Conservation (phyloP, 2,329 filamentous ascomycete genomes). For the Colletotrichum sp. region DNA sequence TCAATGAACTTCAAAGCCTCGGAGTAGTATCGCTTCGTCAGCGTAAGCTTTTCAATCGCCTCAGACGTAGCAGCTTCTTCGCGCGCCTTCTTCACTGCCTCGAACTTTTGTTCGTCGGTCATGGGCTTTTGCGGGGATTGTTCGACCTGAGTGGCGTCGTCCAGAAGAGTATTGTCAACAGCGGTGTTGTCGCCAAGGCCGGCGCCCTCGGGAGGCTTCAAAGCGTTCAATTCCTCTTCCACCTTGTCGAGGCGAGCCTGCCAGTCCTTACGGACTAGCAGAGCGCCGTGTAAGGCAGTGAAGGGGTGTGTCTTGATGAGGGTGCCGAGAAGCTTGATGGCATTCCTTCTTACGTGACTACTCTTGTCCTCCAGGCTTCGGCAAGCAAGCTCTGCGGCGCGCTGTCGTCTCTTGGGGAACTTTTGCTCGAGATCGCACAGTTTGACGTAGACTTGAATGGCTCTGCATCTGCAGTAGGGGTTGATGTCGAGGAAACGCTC, state of each 20-base stretch:
- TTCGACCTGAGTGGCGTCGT: slow-evolving; percentile 85
- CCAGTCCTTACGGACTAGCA: slow-evolving; percentile 88
- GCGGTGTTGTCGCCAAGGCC: slow-evolving; percentile 76
- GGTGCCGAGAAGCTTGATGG: slow-evolving; percentile 88
- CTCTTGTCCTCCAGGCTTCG: slow-evolving; percentile 96
- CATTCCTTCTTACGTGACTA: slow-evolving; percentile 94
- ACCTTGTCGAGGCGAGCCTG: slow-evolving; percentile 80
- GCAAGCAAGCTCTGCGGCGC: slow-evolving; percentile 84
- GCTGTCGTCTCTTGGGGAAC: slow-evolving; percentile 89
- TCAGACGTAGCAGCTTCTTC: slow-evolving; percentile 90
- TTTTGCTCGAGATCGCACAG: slow-evolving; percentile 96
- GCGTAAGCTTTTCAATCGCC: slow-evolving; percentile 83
- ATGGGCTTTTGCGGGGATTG: slow-evolving; percentile 65
- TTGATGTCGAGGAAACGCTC: slow-evolving; percentile 97
- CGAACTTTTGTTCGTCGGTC: slow-evolving; percentile 80
- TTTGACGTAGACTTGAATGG: slow-evolving; percentile 91
- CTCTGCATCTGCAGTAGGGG: slow-evolving; percentile 90
- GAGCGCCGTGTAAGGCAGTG: slow-evolving; percentile 86
- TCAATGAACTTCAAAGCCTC: slow-evolving; percentile 95
- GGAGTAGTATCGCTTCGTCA: slow-evolving; percentile 90
- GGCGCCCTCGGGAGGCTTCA: slow-evolving; percentile 78
- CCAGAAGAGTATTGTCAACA: slow-evolving; percentile 79
- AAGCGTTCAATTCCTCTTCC: slow-evolving; percentile 78
- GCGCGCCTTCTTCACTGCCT: slow-evolving; percentile 77
- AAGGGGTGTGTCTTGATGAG: slow-evolving; percentile 96